Evolutionary conservation across 2,329 filamentous ascomycete genomes (phyloP), one percentile per base, ranked within the genome.

Genomic region (Hirsutella thompsonii): DNA sequence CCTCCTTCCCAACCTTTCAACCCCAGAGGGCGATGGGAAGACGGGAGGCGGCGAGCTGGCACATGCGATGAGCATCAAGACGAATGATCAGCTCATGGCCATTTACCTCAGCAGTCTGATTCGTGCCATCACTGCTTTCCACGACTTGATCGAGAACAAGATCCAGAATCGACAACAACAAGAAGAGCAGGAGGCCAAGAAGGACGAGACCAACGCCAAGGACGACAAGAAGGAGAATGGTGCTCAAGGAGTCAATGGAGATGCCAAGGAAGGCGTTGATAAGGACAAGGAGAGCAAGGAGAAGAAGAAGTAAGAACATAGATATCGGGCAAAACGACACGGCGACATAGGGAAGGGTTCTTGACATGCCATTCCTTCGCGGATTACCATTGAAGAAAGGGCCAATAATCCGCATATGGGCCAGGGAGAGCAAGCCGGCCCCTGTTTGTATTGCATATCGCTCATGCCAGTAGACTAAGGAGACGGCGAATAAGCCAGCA

Each of bases 81-180:
- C 90, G 44, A 98, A 98, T 58, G 92, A 98, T 62, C 92, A 98
- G 68, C 76, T 98, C 49, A 95, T 98, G 85, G 80, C 89, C 40
- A 96, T 98, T 61, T 98, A 98, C 64, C 73, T 98, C 41, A 94
- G 86, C 67, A 94, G 86, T 68, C 69, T 96, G 69, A 96, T 98
- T 64, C 78, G 92, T 46, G 92, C 92, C 43, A 98, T 98, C 57
- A 96, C 92, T 11, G 92, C 92, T 8, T 98, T 96, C 81, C 92
- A 98, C 62, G 92, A 98, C 60, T 68, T 98, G 51, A 98, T 98
- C 51, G 92, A 98, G 70, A 98, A 98, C 72, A 98, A 98, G 76
- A 95, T 96, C 52, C 90, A 96, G 69, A 98, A 98, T 67, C 78
- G 90, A 61, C 89, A 96, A 66, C 86, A 93, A 61, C 84, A 93